These are phyloP conservation scores for Globisporangium sylvaticum DNA, from an alignment of 352 stramenopile species.

Conservation along the genomic window DNA sequence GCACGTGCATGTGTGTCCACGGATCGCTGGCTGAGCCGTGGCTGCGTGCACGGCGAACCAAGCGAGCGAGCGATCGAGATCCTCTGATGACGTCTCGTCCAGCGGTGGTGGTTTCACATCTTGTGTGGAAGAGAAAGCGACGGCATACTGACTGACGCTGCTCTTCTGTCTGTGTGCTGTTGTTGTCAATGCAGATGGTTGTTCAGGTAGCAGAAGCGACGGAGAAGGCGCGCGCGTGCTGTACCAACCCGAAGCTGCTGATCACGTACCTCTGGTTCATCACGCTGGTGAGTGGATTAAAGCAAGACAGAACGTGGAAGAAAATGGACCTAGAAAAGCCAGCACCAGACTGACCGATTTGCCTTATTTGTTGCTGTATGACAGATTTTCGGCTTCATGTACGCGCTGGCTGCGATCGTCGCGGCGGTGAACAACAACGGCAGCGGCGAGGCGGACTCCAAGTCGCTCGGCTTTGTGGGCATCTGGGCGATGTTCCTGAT, in stretches of 20 bases:
- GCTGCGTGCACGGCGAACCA: not conserved
- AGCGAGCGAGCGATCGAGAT: not conserved
- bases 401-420: conserved; percentile 81
- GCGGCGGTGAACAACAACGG: conserved; percentile 77
- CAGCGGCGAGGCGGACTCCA: conserved; percentile 58
- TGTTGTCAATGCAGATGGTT: conserved; percentile 35
- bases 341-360: conserved; percentile 42
- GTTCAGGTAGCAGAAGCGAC: conserved; percentile 48
- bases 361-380: not conserved
- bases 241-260: conserved; percentile 74
- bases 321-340: conserved; percentile 25
- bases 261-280: conserved; percentile 87
- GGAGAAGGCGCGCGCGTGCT: conserved; percentile 66
- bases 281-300: conserved; percentile 37
- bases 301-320: conserved; percentile 67
- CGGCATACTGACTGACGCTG: not conserved
- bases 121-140: not conserved
- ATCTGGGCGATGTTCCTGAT: conserved; percentile 85
- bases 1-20: not conserved
- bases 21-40: not conserved
- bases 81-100: not conserved
- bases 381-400: conserved; percentile 81
- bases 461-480: conserved; percentile 77
- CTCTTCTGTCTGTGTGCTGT: not conserved
- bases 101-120: not conserved